Base-by-base conservation (phyloP, 2,329 filamentous ascomycete genomes). In the Fusarium tuaranense region DNA sequence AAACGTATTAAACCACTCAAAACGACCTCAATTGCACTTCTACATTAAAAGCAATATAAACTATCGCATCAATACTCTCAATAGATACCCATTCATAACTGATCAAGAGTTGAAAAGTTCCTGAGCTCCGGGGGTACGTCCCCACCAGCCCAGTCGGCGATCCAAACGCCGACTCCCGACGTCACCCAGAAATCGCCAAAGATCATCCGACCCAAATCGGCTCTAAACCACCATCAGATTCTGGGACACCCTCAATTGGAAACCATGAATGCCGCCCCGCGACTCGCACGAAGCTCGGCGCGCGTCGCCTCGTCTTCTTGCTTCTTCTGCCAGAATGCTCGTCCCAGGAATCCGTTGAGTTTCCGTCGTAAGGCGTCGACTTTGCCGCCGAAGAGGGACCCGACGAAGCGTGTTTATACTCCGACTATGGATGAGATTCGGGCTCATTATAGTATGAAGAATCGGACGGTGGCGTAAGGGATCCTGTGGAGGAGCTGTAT, bases 371-470 rank as follows among this genome's bases (percentile, higher is more conserved):
- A 79, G 55, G 76, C 79, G 51, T 82, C 83, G 41, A 81, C 77
- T 65, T 79, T 80, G 44, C 68, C 73, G 48, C 72, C 74, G 20
- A 79, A 75, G 36, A 72, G 65, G 46, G 71, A 71, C 59, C 77
- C 66, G 48, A 51, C 68, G 32, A 78, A 72, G 67, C 76, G 75
- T 69, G 73, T 68, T 59, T 80, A 66, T 65, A 79, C 74, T 58
- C 80, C 79, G 59, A 79, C 82, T 6, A 93, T 94, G 90, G 90
- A 92, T 51, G 86, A 90, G 76, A 84, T 94, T 81, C 88, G 88
- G 32, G 89, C 87, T 61, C 87, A 91, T 22, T 94, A 94, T 76
- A 89, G 87, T 74, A 84, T 86, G 77, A 93, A 91, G 85, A 95
- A 95, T 78, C 85, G 86, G 72, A 93, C 92, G 10, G 92, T 80